Conservation (phyloP, 1,284 basidiomycete species). For the Sanguinoderma infundibulare region DNA sequence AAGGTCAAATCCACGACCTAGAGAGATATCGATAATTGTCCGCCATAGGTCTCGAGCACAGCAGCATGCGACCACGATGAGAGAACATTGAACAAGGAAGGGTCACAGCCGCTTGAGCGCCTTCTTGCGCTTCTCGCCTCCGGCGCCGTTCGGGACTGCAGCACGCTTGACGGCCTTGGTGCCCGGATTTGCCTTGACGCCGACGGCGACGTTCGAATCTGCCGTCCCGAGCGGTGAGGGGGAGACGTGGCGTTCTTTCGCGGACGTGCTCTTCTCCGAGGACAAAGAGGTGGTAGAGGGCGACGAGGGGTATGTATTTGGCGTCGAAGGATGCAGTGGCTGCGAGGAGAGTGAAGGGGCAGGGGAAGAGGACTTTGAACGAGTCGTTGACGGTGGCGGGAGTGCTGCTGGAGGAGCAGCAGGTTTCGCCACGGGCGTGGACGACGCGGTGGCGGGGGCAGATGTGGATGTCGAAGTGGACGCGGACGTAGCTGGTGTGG, state of each 20-base stretch:
- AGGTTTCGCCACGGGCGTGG: constrained; percentile 17
- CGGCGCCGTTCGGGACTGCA: constrained; percentile 54
- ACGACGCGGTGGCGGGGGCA: constrained; percentile 11
- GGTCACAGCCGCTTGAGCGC: constrained; percentile 74
- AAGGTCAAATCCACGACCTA: not conserved
- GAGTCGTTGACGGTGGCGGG: constrained; percentile 14
- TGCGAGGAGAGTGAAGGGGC: constrained; percentile 23
- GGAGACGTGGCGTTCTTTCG: constrained; percentile 62
- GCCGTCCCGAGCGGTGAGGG: constrained; percentile 69
- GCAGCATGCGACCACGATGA: too few species aligned
- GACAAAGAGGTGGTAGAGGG: constrained; percentile 42
- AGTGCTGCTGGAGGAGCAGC: constrained; percentile 11
- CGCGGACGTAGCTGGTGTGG: constrained; percentile 27
- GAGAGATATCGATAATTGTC: not conserved
- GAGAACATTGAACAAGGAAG: not conserved
- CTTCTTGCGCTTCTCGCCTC: constrained; percentile 83
- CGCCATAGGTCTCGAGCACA: not conserved
- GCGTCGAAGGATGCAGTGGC: constrained; percentile 40
- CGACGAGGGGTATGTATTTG: constrained; percentile 42
- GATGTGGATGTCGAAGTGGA: constrained; percentile 3
- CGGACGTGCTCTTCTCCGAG: constrained; percentile 44
- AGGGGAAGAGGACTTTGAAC: constrained; percentile 23
- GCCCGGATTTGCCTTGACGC: constrained; percentile 41
- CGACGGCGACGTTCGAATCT: constrained; percentile 63
- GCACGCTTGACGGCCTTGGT: constrained; percentile 71